phyloP scores from a whole-genome alignment of 805 yeast genomes.

The Hanseniaspora taiwanica region DNA sequence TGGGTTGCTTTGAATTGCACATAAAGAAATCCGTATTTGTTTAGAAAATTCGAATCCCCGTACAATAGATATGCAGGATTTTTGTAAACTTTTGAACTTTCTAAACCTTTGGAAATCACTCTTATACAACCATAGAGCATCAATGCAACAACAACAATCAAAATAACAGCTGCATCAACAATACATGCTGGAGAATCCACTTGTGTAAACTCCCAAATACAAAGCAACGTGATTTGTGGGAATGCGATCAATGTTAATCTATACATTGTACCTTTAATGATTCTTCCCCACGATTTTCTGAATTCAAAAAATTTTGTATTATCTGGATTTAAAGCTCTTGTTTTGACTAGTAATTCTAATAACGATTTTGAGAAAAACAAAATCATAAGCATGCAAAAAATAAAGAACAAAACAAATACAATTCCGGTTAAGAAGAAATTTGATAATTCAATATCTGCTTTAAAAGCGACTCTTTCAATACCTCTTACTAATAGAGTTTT shows the following conservation, averaged over 20 bases:
- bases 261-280: conserved; percentile 80
- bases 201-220: conserved; percentile 81
- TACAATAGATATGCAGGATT: conserved; percentile 87
- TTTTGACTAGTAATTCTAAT: conserved; percentile 47
- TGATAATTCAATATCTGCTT: conserved; percentile 77
- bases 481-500: conserved; percentile 80
- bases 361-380: conserved; percentile 54
- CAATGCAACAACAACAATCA: conserved; percentile 43
- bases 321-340: conserved; percentile 42
- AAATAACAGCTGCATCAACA: conserved; percentile 63
- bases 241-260: conserved; percentile 73
- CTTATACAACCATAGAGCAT: conserved; percentile 60
- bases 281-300: conserved; percentile 70
- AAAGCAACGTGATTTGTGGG: conserved; percentile 71
- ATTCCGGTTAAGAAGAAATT: conserved; percentile 77
- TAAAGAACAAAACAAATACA: conserved; percentile 69
- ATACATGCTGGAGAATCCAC: conserved; percentile 75
- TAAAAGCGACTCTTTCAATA: conserved; percentile 77
- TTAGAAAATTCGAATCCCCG: conserved; percentile 70
- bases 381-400: conserved; percentile 42
- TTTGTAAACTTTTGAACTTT: conserved; percentile 57
- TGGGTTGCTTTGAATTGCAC: conserved; percentile 81
- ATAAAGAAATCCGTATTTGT: conserved; percentile 84
- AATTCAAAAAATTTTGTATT: conserved; percentile 56
- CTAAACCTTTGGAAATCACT: conserved; percentile 62